phyloP scores from a whole-genome alignment of 2,329 filamentous ascomycete genomes.

The Penicillium decumbens region DNA sequence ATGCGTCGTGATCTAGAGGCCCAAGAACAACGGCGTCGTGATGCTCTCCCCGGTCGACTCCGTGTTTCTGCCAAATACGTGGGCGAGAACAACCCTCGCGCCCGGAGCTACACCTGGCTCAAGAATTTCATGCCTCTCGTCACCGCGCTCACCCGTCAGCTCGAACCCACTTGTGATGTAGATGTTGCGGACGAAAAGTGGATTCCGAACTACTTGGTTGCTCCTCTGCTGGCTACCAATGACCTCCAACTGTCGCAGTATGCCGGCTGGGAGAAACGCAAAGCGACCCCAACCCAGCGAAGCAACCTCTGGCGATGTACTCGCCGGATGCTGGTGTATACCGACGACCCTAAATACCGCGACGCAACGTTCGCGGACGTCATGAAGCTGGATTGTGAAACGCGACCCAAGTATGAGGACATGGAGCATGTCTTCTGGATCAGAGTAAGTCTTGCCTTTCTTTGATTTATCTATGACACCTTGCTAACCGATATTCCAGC shows the following conservation, averaged over 20 bases:
- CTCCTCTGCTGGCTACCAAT: slow-evolving; percentile 47
- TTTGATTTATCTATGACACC: not conserved
- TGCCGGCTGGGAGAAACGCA: slow-evolving; percentile 45
- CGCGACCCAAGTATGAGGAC: slow-evolving; percentile 45
- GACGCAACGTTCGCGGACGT: slow-evolving; percentile 38
- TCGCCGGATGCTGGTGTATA: slow-evolving; percentile 43
- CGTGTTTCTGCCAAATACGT: slow-evolving; percentile 44
- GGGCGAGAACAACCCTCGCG: slow-evolving; percentile 40
- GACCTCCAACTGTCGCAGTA: slow-evolving; percentile 49
- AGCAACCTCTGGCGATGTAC: slow-evolving; percentile 47
- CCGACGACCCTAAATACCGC: slow-evolving; percentile 36
- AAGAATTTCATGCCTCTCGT: slow-evolving; percentile 46
- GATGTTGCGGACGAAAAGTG: slow-evolving; percentile 43
- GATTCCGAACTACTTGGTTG: slow-evolving; percentile 49
- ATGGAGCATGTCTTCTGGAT: slow-evolving; percentile 52
- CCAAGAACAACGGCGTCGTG: slow-evolving; percentile 44
- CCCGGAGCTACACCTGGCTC: slow-evolving; percentile 43
- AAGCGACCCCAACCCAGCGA: slow-evolving; percentile 41
- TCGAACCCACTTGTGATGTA: slow-evolving; percentile 37
- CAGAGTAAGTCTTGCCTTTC: slow-evolving; percentile 34
- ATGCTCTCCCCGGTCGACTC: slow-evolving; percentile 45
- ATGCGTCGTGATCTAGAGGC: slow-evolving; percentile 44
- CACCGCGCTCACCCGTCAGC: slow-evolving; percentile 41
- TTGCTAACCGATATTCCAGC: slow-evolving; percentile 27
- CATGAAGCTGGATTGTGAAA: slow-evolving; percentile 41